Percentiles rank a stretch among this genome's conserved stretches.
These are phyloP conservation scores for Pichia sp. DNA, from an alignment of 1,139 yeast species.

Conservation along the genomic window DNA sequence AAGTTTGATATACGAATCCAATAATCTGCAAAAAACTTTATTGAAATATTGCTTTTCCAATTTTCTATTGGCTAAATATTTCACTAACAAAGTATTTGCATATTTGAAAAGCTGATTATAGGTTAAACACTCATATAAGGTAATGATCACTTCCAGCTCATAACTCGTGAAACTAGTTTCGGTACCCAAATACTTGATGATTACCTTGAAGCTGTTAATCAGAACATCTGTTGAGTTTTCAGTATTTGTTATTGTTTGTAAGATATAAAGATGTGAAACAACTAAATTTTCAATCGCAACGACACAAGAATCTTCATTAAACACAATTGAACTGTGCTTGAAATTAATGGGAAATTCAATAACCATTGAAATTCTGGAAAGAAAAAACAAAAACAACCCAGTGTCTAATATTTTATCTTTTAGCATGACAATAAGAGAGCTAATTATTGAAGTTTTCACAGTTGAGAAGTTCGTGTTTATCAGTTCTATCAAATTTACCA, in stretches of 20 bases:
- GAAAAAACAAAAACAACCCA: constrained; percentile 22
- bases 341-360: constrained; percentile 20
- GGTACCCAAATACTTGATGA: constrained; percentile 10
- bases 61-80: constrained; percentile 1
- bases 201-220: constrained; percentile 14
- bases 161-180: constrained; percentile 4
- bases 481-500: constrained; percentile 10
- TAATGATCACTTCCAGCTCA: constrained; percentile 12
- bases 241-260: constrained; percentile 11
- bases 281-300: constrained; percentile 12
- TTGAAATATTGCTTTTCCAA: not conserved
- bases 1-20: not conserved
- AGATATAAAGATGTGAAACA: constrained; percentile 15
- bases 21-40: not conserved
- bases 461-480: constrained; percentile 8
- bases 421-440: constrained; percentile 15
- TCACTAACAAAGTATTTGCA: constrained; percentile 8
- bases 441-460: constrained; percentile 12
- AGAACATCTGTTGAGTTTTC: not conserved
- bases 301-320: constrained; percentile 12
- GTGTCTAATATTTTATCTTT: constrained; percentile 20
- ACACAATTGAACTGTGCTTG: constrained; percentile 11
- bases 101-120: constrained; percentile 13
- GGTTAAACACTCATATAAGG: constrained; percentile 7
- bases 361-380: constrained; percentile 20